phyloP scores from a whole-genome alignment of 2,329 filamentous ascomycete genomes.

The Lachnellula arida region DNA sequence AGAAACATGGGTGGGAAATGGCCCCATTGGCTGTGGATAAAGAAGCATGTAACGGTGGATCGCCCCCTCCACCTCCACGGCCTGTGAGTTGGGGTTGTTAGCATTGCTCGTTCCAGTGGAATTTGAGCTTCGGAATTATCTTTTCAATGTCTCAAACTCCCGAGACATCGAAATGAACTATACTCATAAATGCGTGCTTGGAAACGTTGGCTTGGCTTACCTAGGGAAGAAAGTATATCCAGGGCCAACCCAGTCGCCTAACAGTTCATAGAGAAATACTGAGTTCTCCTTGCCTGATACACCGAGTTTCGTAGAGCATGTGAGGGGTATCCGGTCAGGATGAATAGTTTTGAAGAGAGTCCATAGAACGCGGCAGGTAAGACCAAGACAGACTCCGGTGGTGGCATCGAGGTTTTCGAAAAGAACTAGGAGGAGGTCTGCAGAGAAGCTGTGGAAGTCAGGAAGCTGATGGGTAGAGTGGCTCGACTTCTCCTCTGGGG shows the following conservation, averaged over 20 bases:
- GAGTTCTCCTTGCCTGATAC: not conserved
- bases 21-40: no score
- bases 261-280: not conserved
- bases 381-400: not conserved
- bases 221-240: not conserved
- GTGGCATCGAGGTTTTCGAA: not conserved
- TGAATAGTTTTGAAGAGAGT: not conserved
- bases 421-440: not conserved
- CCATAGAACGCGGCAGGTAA: not conserved
- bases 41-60: no score
- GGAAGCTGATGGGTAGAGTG: not conserved
- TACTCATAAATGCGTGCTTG: not conserved
- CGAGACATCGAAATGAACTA: no score
- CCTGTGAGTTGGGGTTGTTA: no score
- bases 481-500: not conserved
- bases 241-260: not conserved
- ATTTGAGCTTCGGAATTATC: no score
- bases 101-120: no score
- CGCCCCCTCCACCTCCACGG: no score
- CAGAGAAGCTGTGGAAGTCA: not conserved
- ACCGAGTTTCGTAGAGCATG: not conserved
- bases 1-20: not conserved
- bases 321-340: not conserved
- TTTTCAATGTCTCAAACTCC: no score
- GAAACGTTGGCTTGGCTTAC: not conserved